Conservation (phyloP, 2,329 filamentous ascomycete genomes). For the Didymella lethalis region DNA sequence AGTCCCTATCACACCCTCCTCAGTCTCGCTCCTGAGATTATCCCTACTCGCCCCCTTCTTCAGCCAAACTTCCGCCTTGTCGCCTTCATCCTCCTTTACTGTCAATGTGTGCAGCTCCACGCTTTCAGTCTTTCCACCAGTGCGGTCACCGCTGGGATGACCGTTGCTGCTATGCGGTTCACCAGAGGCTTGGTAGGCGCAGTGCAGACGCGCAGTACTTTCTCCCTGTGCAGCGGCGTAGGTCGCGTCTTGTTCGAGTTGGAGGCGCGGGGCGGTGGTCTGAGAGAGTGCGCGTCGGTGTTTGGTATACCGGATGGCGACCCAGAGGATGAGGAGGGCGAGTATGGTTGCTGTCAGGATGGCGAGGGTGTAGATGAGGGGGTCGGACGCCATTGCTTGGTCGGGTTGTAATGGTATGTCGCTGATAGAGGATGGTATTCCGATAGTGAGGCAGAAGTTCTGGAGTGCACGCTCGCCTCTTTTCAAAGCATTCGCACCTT, state of each 20-base stretch:
- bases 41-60: constrained; percentile 7
- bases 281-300: constrained; percentile 7
- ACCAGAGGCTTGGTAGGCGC: constrained; percentile 1
- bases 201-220: neutral
- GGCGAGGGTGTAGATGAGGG: constrained; percentile 29
- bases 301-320: constrained; percentile 21
- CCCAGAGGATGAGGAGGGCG: constrained; percentile 27
- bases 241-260: neutral
- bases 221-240: neutral
- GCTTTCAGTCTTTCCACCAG: neutral
- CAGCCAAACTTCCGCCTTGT: constrained; percentile 30
- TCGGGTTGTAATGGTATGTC: neutral
- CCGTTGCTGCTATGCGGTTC: neutral
- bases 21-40: neutral
- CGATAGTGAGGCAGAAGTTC: too few species aligned
- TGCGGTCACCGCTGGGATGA: neutral
- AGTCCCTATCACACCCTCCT: neutral
- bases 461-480: too few species aligned
- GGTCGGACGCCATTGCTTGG: constrained; percentile 2
- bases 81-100: constrained; percentile 21
- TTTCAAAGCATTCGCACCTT: neutral
- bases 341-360: constrained; percentile 26
- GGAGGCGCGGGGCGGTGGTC: neutral
- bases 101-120: neutral
- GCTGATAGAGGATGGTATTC: neutral